Base-by-base conservation (phyloP, 805 yeast species). In the Metschnikowia sp. region DNA sequence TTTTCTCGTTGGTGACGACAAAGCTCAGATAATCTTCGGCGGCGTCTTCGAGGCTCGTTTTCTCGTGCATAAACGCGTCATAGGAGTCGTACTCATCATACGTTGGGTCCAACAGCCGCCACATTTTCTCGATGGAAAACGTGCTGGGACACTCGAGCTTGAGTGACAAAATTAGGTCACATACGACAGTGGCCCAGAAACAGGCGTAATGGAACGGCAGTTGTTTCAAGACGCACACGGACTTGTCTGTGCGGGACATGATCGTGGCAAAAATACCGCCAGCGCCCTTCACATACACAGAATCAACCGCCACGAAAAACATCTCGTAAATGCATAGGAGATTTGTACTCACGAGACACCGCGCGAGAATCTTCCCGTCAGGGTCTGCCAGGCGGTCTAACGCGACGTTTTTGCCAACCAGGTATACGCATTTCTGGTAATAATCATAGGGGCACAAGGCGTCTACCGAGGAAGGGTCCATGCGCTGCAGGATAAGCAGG, bases 261-360 rank as follows among this genome's bases (percentile, higher is more conserved):
- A 70, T 58, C 8, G 70, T 62, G 28, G 63, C 55, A 28, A 70
- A 56, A 10, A 70, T 61, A 30, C 64, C 58, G 8, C 66, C 61
- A 1, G 74, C 75, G 1, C 72, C 73, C 53, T 64, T 69, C 34
- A 68, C 66, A 48, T 71, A 65, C 3, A 72, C 65, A 34, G 63
- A 63, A 39, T 68, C 72, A 22, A 62, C 60, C 8, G 72, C 72
- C 32, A 66, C 65, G 41, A 68, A 70, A 41, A 66, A 65, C 54
- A 70, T 58, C 52, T 71, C 76, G 53, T 68, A 69, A 11, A 70
- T 60, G 36, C 74, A 68, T 13, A 71, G 59, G 12, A 71, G 52
- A 13, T 62, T 63, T 1, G 75, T 69, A 49, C 72, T 66, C 28
- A 70, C 49, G 32, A 71, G 60, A 42, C 76, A 71, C 28, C 74